Conservation (phyloP, 352 stramenopile species). For the Phytophthora ohioensis region DNA sequence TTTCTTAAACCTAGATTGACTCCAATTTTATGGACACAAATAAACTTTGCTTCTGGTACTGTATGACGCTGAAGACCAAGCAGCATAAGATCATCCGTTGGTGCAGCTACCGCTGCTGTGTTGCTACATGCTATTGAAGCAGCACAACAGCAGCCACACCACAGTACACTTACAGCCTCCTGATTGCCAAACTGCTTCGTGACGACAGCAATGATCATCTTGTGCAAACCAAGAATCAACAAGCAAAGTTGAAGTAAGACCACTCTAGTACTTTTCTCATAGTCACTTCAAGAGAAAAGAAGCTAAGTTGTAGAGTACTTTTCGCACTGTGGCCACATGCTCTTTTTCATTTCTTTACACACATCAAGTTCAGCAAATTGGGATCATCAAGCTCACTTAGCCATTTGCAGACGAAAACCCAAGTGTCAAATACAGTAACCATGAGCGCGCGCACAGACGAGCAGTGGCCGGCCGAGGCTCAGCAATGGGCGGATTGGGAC, state of each 20-base stretch:
- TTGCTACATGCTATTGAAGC: too few species aligned
- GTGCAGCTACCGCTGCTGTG: too few species aligned
- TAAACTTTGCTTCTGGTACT: too few species aligned
- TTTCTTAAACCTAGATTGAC: too few species aligned
- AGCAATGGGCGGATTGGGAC: conserved; percentile 90
- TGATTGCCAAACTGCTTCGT: too few species aligned
- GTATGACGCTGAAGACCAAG: too few species aligned
- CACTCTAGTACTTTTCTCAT: too few species aligned
- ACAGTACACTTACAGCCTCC: too few species aligned
- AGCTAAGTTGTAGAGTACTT: neutral
- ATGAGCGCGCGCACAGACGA: conserved; percentile 44
- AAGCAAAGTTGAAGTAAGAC: conserved; percentile 34
- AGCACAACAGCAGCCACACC: too few species aligned
- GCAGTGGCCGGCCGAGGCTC: conserved; percentile 60
- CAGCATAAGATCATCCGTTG: too few species aligned
- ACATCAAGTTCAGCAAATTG: conserved; percentile 19
- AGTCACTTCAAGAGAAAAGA: too few species aligned
- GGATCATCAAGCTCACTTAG: conserved; percentile 6
- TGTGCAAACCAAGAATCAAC: neutral
- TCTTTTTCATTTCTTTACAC: conserved; percentile 30
- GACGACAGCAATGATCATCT: neutral
- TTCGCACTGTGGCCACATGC: neutral
- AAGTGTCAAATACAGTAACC: neutral
- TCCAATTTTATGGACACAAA: too few species aligned
- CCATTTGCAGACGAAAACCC: conserved; percentile 25